Base-by-base conservation (phyloP, 257 asterid species). In the Primulina tabacum region DNA sequence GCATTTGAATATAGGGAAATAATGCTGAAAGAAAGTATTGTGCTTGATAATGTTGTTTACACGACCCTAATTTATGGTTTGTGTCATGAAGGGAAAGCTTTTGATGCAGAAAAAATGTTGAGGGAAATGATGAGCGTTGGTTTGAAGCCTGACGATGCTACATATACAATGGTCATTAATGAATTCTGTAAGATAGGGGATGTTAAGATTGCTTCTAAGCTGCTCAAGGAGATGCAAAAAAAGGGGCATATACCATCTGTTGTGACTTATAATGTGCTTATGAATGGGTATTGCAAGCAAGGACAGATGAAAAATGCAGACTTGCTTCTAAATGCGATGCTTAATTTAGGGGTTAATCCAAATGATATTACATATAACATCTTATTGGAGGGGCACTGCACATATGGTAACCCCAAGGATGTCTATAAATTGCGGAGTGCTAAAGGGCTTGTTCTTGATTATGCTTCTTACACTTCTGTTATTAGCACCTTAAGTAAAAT, bases 271-370 rank as follows among this genome's bases (percentile, higher is more conserved):
- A 93, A 93, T 26, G 96, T 84, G 69, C 88, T 93, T 32, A 79
- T 93, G 84, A 80, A 85, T 69, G 99, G 99, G 33, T 81, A 89
- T 61, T 90, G 99, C 85, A 90, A 73, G 74, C 85, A 71, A 72
- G 96, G 99, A 17, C 96, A 90, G 77, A 86, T 86, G 95, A 89
- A 78, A 77, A 93, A 93, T 57, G 96, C 97, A 1, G 73, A 90
- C 21, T 80, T 90, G 91, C 79, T 90, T 0, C 79, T 93, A 26
- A 81, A 86, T 33, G 97, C 97, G 1, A 93, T 93, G 99, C 82
- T 84, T 56, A 90, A 87, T 71, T 35, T 93, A 0, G 90, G 97
- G 65, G 81, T 87, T 12, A 76, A 60, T 68, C 97, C 96, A 0
- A 96, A 93, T 79, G 99, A 93, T 76, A 77, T 93, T 67, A 93